Base-by-base conservation (phyloP, 148 eudicot genomes). In the Spergularia bocconei region DNA sequence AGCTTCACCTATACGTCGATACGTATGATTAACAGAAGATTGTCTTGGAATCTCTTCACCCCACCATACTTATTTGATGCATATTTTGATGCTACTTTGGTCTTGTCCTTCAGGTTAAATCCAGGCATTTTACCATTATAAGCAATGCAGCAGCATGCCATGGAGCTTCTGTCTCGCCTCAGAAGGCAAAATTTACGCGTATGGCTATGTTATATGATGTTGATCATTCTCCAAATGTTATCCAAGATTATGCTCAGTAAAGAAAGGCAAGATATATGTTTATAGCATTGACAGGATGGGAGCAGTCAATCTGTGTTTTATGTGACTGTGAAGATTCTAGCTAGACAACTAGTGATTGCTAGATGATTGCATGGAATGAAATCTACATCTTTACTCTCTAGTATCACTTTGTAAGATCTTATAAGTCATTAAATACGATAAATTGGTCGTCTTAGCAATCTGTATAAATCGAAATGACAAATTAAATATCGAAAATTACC, bases 271-370 rank as follows among this genome's bases (percentile, higher is more conserved):
- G 51, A 78, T 55, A 78, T 69, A 75, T 67, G 59, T 53, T 67
- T 74, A 7, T 17, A 71, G 71, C 67, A 77, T 64, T 65, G 86
- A 80, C 7, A 41, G 17, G 86, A 83, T 65, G 20, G 65, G n/a
- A 56, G 6, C 36, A 33, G 56, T 62, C 63, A 55, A 17, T 38
- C 60, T 6, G 19, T 75, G 78, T 66, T 48, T 25, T 17, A 17
- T 17, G n/a, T 15, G 20, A 55, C 59, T 55, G 6, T 55, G 19
- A 55, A 55, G 20, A 44, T 44, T 44, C 48, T 44, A 6, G 36
- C 36, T 29, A 29, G 36, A 29, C 36, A 2, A 29, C 36, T 29
- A 29, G 10, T 44, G 7, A 44, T 44, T 44, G 48, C 48, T 44
- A 44, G 48, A 44, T 44, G 48, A 44, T 44, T 44, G 48, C 48